A percentile compares a stretch with the other conserved stretches of the same genome.
Evolutionary conservation across 1,139 yeast species (phyloP).

Genomic region (Hyphopichia wangnamkhiaoensis): DNA sequence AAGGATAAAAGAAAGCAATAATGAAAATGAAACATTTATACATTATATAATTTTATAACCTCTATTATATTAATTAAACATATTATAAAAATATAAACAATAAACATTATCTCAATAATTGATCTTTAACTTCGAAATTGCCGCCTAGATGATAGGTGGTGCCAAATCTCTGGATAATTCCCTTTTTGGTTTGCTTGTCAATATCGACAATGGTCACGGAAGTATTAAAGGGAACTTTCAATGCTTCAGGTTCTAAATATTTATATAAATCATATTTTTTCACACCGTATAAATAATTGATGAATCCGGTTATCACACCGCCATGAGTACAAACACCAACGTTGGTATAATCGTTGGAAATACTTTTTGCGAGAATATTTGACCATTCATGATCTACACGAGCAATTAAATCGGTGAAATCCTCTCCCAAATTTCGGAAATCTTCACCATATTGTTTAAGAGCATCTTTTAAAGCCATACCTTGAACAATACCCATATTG

Average conservation of each 20-base stretch:
- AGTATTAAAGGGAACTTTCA: conserved; percentile 71
- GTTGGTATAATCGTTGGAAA: conserved; percentile 38
- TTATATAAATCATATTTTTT: conserved; percentile 37
- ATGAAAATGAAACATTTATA: background rate
- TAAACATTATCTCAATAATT: conserved; percentile 28
- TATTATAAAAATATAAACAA: background rate
- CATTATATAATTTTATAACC: too few species aligned
- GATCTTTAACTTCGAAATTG: conserved; percentile 54
- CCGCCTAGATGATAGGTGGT: conserved; percentile 66
- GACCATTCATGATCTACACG: conserved; percentile 57
- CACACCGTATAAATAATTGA: conserved; percentile 45
- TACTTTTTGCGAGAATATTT: conserved; percentile 38
- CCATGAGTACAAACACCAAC: conserved; percentile 80
- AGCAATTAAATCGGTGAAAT: conserved; percentile 40
- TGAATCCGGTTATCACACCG: conserved; percentile 71
- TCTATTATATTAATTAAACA: too few species aligned
- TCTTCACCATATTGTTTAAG: conserved; percentile 39
- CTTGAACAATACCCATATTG: conserved; percentile 75
- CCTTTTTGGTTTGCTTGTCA: conserved; percentile 33
- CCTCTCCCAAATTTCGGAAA: conserved; percentile 56
- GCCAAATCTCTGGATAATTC: conserved; percentile 54
- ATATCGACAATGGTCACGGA: conserved; percentile 68
- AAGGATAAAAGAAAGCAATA: background rate
- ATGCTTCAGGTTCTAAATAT: conserved; percentile 38
- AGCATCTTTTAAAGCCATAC: conserved; percentile 72